Conservation (phyloP, 176 grass and related monocot species). For the Bromus sterilis region DNA sequence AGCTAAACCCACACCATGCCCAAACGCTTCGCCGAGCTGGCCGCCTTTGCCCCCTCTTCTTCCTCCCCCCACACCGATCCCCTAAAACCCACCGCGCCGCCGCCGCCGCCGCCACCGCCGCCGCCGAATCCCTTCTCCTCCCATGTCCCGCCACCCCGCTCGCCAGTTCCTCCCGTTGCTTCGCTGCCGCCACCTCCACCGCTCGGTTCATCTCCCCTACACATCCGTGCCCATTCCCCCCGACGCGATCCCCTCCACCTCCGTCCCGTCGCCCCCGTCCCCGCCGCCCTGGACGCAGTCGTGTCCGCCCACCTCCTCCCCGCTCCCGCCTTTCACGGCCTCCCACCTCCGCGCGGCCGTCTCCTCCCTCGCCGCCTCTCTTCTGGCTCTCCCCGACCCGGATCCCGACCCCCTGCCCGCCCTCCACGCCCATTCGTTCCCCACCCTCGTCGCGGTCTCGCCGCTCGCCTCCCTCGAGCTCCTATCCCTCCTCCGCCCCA, state of each 20-base stretch:
- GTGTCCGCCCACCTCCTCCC: background rate
- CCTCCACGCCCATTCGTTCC: constrained; percentile 30
- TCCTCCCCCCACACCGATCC: background rate
- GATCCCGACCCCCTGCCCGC: constrained; percentile 10
- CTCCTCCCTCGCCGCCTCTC: constrained; percentile 29
- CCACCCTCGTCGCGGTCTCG: constrained; percentile 46
- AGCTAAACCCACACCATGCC: background rate
- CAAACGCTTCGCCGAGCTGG: background rate
- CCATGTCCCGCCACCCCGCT: constrained; percentile 38
- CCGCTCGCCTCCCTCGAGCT: constrained; percentile 56
- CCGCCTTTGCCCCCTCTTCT: background rate
- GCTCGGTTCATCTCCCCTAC: background rate
- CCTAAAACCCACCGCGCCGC: constrained; percentile 26
- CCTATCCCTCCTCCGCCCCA: constrained; percentile 47
- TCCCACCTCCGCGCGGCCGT: constrained; percentile 31
- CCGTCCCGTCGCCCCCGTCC: background rate
- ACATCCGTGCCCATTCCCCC: constrained; percentile 2
- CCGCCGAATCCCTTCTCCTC: constrained; percentile 6
- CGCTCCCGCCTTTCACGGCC: background rate
- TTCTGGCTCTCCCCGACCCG: constrained; percentile 10
- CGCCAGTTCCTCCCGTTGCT: constrained; percentile 38
- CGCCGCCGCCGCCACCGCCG: constrained; percentile 2
- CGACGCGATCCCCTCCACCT: constrained; percentile 18
- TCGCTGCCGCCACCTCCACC: background rate
- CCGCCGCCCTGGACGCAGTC: constrained; percentile 1